phyloP scores from a whole-genome alignment of 2,329 filamentous ascomycete genomes.

The Ophiostoma montium region DNA sequence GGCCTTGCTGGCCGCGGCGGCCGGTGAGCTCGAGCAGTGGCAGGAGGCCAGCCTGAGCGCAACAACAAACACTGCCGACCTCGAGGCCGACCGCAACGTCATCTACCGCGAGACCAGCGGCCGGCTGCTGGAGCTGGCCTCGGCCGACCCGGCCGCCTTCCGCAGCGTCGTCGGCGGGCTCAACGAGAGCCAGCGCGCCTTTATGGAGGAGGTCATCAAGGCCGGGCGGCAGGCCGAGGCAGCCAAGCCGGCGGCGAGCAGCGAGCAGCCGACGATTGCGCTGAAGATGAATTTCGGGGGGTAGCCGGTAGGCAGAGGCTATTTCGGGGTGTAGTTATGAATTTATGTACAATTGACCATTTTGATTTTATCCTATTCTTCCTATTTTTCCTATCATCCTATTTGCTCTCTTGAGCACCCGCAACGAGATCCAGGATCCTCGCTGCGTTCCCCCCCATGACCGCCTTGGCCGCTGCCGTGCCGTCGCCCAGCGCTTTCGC shows the following conservation, averaged over 20 bases:
- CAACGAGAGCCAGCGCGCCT: constrained; percentile 52
- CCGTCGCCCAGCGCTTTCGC: constrained; percentile 12
- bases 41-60: constrained; percentile 27
- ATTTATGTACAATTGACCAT: not conserved
- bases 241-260: constrained; percentile 13
- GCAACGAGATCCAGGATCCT: constrained; percentile 12
- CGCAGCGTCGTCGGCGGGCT: constrained; percentile 58
- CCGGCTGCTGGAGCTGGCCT: constrained; percentile 68
- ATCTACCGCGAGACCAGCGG: constrained; percentile 61
- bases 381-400: not conserved
- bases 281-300: constrained; percentile 84
- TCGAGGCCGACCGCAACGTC: constrained; percentile 28
- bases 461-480: constrained; percentile 3
- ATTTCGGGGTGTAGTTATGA: not conserved
- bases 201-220: constrained; percentile 71
- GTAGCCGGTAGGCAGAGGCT: no score
- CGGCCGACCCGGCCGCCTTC: constrained; percentile 59
- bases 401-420: not conserved
- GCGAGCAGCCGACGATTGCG: constrained; percentile 66
- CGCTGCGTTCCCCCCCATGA: constrained; percentile 15
- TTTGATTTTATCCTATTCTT: not conserved
- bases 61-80: not conserved
- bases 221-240: constrained; percentile 35
- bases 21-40: constrained; percentile 21
- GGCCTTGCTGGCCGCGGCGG: constrained; percentile 58